A percentile compares a stretch with the other conserved stretches of the same genome.
These are phyloP conservation scores for Gilbertella persicaria DNA, from an alignment of 371 early-diverging fungal species.

Conservation along the genomic window DNA sequence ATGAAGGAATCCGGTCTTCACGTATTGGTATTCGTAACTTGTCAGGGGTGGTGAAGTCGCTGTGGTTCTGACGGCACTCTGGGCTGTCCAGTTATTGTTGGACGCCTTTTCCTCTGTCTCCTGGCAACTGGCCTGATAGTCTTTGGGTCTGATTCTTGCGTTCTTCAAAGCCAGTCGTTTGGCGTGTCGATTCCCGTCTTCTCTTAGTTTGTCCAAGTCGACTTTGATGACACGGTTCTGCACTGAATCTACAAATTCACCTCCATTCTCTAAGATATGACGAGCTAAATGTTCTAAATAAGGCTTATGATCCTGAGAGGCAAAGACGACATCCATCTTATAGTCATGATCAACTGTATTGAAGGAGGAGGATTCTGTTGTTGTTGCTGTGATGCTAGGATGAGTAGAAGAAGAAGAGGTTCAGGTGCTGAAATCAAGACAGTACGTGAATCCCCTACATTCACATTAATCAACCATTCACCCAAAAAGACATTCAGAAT, in stretches of 20 bases:
- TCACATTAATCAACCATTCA: slow-evolving; percentile 77
- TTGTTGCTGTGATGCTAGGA: slow-evolving; percentile 8
- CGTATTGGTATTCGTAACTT: slow-evolving; percentile 6
- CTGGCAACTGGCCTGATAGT: slow-evolving; percentile 20
- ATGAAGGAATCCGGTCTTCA: slow-evolving; percentile 52
- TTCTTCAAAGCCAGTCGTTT: slow-evolving; percentile 59
- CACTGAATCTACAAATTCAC: slow-evolving; percentile 67
- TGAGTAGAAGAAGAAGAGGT: slow-evolving; percentile 21
- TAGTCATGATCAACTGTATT: slow-evolving; percentile 46
- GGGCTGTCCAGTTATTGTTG: slow-evolving; percentile 19
- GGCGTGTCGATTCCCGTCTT: slow-evolving; percentile 52
- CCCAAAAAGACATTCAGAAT: slow-evolving; percentile 71
- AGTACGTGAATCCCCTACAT: slow-evolving; percentile 86
- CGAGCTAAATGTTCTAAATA: slow-evolving; percentile 64
- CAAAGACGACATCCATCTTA: slow-evolving; percentile 63
- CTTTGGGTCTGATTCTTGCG: slow-evolving; percentile 61
- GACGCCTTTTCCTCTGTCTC: not conserved
- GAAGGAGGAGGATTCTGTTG: too few species aligned
- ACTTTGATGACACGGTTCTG: slow-evolving; percentile 65
- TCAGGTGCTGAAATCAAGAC: slow-evolving; percentile 58
- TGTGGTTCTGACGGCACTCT: slow-evolving; percentile 36
- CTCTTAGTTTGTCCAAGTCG: slow-evolving; percentile 50
- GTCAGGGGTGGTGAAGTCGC: slow-evolving; percentile 9
- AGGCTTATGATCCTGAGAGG: slow-evolving; percentile 68
- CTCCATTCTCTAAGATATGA: slow-evolving; percentile 66